Base-by-base conservation (phyloP, 106 monocot species). In the Apostasia ramifera region DNA sequence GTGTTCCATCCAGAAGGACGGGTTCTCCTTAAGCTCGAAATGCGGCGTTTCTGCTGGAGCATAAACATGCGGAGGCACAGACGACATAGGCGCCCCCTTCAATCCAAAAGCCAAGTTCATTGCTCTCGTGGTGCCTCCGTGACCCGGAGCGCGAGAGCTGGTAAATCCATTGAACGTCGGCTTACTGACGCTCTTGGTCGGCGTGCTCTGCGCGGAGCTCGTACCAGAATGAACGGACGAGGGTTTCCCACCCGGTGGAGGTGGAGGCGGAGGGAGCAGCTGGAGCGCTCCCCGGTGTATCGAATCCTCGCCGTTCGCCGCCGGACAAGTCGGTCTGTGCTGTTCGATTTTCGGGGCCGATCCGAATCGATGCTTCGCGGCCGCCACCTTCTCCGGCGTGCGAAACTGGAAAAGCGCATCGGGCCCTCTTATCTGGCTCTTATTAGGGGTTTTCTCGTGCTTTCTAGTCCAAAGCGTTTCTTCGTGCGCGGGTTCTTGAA, bases 1-100 rank as follows among this genome's bases (percentile, higher is more conserved):
- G 81, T 95, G 79, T 59, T 95, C 88, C 83, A 91, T 79, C 95
- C 95, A 95, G 59, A 95, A 95, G 46, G 91, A 88, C 6, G 91
- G 91, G 61, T 95, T 88, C 76, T 95, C 91, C 58, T 57, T 83
- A 63, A 95, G 84, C 40, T 88, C 91, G 53, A 95, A 95, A 73
- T 86, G 81, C 14, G 86, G 80, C 56, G 91, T 91, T 65, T 88
- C 91, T 42, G 73, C 62, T 7, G 85, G 56, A 70, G 77, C 76
- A 55, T 77, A 77, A 41, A 74, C 68, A 3, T 52, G 51, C 6
- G 57, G 26, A 3, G 78, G 67, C 40, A 55, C 44, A 38, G 79
- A 59, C 2, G 76, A 74, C 12, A 81, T 52, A 0, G 80, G 78
- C 5, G 67, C 37, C 26, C 81, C 83, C 60, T 76, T 91, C 2